Conservation (phyloP, 1,139 yeast species). For the Casaregolazyma suthepensis region DNA sequence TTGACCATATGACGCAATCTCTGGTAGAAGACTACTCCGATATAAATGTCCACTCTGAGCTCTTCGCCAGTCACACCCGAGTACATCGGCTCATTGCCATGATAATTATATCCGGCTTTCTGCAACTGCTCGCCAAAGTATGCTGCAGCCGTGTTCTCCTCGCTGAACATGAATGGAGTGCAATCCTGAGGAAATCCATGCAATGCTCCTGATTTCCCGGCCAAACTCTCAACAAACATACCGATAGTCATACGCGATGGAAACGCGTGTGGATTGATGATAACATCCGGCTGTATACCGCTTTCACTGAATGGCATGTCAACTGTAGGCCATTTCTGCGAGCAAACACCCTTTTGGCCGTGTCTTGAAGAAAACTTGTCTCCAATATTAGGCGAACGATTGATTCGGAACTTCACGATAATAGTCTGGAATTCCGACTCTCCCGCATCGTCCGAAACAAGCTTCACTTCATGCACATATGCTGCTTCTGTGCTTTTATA, state of each 20-base stretch:
- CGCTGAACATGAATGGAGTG: slow-evolving; percentile 93
- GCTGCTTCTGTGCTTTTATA: slow-evolving; percentile 96
- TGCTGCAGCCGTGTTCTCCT: slow-evolving; percentile 93
- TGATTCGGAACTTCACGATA: slow-evolving; percentile 83
- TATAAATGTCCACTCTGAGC: slow-evolving; percentile 87
- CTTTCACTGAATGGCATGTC: slow-evolving; percentile 97
- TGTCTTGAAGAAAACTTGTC: slow-evolving; percentile 98
- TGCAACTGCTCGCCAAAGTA: slow-evolving; percentile 89
- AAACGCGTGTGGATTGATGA: slow-evolving; percentile 98
- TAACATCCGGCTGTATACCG: slow-evolving; percentile 96
- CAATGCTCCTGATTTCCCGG: slow-evolving; percentile 97
- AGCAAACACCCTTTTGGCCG: slow-evolving; percentile 99
- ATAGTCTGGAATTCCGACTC: slow-evolving; percentile 77
- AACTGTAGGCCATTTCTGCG: slow-evolving; percentile 94
- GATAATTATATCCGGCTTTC: slow-evolving; percentile 90
- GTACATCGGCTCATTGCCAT: slow-evolving; percentile 98
- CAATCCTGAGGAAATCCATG: slow-evolving; percentile 98
- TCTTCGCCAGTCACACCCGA: slow-evolving; percentile 99
- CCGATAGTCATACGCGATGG: slow-evolving; percentile 99
- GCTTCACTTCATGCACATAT: slow-evolving; percentile 88
- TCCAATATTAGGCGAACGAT: slow-evolving; percentile 93
- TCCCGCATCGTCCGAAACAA: slow-evolving; percentile 76
- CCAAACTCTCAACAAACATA: slow-evolving; percentile 96
- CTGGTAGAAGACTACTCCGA: slow-evolving; percentile 96
- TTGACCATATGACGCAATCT: slow-evolving; percentile 99